Conservation (phyloP, 2,329 filamentous ascomycete species). For the Hortaea werneckii region DNA sequence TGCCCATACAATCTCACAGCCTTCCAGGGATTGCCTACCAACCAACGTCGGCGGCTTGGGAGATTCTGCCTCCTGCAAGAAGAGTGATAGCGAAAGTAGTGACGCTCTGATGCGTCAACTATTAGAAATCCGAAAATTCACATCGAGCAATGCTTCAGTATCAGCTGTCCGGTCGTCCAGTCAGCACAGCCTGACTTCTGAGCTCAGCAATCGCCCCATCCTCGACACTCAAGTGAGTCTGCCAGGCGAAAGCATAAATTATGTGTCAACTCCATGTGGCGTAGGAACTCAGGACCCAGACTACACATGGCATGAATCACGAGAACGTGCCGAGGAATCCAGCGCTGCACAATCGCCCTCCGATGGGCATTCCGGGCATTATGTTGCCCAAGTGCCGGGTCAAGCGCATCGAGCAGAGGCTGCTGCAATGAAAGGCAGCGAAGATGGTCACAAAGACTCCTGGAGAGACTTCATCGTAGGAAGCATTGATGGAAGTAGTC, state of each 20-base stretch:
- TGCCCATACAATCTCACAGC: too few relatives aligned
- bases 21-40: too few relatives aligned
- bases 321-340: background rate
- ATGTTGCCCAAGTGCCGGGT: background rate
- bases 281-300: constrained; percentile 1
- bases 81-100: too few relatives aligned
- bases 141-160: constrained; percentile 10
- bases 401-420: background rate
- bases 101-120: too few relatives aligned
- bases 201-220: background rate
- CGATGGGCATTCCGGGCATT: too few relatives aligned
- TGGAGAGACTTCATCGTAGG: constrained; percentile 18
- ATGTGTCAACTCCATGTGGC: constrained; percentile 1
- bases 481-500: constrained; percentile 9
- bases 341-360: background rate
- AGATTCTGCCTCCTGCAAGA: too few relatives aligned
- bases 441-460: background rate
- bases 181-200: constrained; percentile 6
- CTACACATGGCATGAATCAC: background rate
- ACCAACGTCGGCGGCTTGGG: too few relatives aligned
- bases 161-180: constrained; percentile 13
- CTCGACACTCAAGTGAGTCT: background rate
- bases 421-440: background rate
- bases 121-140: constrained; percentile 3
- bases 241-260: background rate